Evolutionary conservation across 1,284 basidiomycete genomes (phyloP).

Genomic region (Ustilago trichophora): DNA sequence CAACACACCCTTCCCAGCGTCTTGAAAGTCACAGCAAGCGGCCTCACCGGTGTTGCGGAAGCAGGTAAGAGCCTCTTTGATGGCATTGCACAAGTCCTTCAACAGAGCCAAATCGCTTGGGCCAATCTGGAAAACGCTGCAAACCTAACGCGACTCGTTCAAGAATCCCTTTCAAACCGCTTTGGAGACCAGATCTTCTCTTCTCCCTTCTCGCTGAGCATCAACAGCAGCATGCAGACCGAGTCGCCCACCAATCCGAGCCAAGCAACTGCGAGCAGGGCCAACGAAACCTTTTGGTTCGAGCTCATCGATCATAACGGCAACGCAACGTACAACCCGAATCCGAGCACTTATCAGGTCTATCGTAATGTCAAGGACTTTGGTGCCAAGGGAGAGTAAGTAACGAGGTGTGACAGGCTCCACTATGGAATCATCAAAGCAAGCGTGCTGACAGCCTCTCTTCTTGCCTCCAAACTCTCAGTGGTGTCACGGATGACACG

Average conservation of each 20-base stretch:
- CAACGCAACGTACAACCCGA: conserved; percentile 44
- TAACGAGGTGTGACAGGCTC: neutral
- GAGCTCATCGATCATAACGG: conserved; percentile 36
- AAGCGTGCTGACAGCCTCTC: neutral
- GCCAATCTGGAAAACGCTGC: conserved; percentile 26
- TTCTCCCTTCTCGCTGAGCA: conserved; percentile 12
- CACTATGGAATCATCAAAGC: no score
- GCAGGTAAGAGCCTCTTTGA: conserved; percentile 29
- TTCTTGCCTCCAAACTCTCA: neutral
- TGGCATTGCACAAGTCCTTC: conserved; percentile 29
- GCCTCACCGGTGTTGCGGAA: conserved; percentile 29
- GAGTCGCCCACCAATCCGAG: conserved; percentile 1
- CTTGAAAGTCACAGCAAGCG: conserved; percentile 21
- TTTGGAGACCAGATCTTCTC: conserved; percentile 12
- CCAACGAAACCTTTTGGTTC: conserved; percentile 25
- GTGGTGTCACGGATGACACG: conserved; percentile 76
- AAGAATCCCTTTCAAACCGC: conserved; percentile 14
- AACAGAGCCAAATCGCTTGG: conserved; percentile 33
- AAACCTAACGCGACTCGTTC: conserved; percentile 24
- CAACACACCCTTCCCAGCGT: conserved; percentile 21
- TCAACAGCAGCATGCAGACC: conserved; percentile 23
- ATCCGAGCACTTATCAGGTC: conserved; percentile 72
- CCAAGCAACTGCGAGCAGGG: neutral
- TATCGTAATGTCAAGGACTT: conserved; percentile 78
- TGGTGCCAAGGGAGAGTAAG: conserved; percentile 73